Base-by-base conservation (phyloP, 1,139 yeast genomes). In the Lizanozyma gosingica region DNA sequence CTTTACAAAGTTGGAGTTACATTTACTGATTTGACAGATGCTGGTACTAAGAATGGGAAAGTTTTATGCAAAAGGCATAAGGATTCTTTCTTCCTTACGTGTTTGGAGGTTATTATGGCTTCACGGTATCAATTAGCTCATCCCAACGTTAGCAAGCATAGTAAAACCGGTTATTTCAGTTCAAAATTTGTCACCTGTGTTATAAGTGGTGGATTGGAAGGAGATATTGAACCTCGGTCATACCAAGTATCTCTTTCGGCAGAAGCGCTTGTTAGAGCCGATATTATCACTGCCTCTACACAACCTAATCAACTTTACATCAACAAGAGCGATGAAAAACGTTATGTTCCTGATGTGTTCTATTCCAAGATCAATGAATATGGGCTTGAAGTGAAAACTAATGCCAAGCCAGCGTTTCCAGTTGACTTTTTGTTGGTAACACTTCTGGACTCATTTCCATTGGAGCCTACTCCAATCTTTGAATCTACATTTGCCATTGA, bases 331-430 rank as follows among this genome's bases (percentile, higher is more conserved):
- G 76, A 76, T 36, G 72, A 74, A 22, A 72, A 71, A 14, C 73
- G 96, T 44, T 92, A 90, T 52, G 97, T 94, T 9, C 98, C 99
- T 0, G 99, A 94, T 48, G 84, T 94, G 17, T 84, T 86, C 53
- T 94, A 83, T 67, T 78, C 80, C 60, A 80, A 78, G 56, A 73
- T 79, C 49, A 94, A 94, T 56, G 97, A 94, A 59, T 94, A 92
- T 60, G 87, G 88, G 4, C 67, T 88, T 18, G 81, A 87, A 39
- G 94, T 92, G 15, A 88, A 87, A 55, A 78, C 80, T 36, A 84
- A 86, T 54, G 98, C 97, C 14, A 86, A 85, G 55, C 97, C 98
- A 0, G 87, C 95, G 4, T 88, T 94, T 60, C 99, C 99, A 0
- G 94, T 87, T 14, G 98, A 94, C 49, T 94, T 86, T 57, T 63